Evolutionary conservation across 495 filamentous ascomycete species (phyloP), one percentile per base, ranked within the genome.

Genomic region (Filosporella fistucella): DNA sequence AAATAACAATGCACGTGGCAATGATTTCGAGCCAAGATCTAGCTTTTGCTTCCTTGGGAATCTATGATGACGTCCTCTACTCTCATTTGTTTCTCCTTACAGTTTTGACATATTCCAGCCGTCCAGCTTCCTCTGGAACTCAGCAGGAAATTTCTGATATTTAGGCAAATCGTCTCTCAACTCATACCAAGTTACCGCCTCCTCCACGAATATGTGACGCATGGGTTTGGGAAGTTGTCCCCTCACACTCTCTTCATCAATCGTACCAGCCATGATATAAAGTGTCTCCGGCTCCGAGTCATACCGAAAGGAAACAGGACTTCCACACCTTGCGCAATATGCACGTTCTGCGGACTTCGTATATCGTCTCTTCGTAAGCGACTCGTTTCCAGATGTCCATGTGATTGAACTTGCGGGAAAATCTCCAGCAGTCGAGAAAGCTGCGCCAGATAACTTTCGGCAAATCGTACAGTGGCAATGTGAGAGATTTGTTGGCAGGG

Each of bases 401-500:
- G 34, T 48, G 7, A 60, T 21, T 13, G 47, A 35, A 2, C 41
- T 34, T 7, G 16, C 14, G 10, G 60, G 54, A 18, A 58, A 47
- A 11, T 51, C 28, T 3, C 36, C 49, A 21, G 52, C 60, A n/a
- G 51, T 49, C 30, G 53, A 14, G 38, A 50, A 63, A 1, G 57
- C 35, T 5, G 45, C 43, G 11, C 54, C 54, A 9, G 57, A 58
- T 11, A 58, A 45, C n/a, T 44, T 44, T 11, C 54, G 50, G 40
- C 60, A 63, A 11, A 45, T 55, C 14, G 12, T 17, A 33, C 60
- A 63, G 38, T 57, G 47, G 26, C 60, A 63, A 33, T 56, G 47
- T 17, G 47, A 53, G 30, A 63, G 29, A 24, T 43, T 13, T 11
- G 12, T 23, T 2, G 60, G 60, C 29, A 49, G 57, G 12, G 37